Base-by-base conservation (phyloP, 805 yeast species). In the Yamadazyma tumulicola region DNA sequence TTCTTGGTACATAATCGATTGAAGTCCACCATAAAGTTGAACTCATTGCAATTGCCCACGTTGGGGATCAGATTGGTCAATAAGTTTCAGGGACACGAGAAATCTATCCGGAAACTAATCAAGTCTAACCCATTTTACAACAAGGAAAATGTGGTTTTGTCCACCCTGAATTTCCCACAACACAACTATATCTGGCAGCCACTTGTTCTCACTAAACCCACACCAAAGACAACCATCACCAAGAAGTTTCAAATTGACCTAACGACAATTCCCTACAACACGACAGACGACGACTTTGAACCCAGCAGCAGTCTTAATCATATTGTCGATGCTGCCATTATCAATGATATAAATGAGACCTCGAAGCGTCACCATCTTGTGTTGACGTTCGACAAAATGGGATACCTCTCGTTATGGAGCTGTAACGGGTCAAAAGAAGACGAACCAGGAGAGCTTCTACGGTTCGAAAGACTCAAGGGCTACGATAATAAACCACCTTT, bases 81-180 rank as follows among this genome's bases (percentile, higher is more conserved):
- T 42, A 79, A 82, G 45, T 75, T 81, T 35, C 86, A 94, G 1
- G 97, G 97, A 1, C 96, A 88, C 52, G 74, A 77, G 36, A 88
- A 88, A 51, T 85, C 96, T 0, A 79, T 89, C 15, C 77, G 75
- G 45, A 71, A 68, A 31, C 55, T 89, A 3, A 62, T 76, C 12
- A 75, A 88, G 47, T 82, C 95, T 1, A 62, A 77, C 18, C 52
- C 64, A 2, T 45, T 54, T 19, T 39, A 43, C 8, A 35, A 31
- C 3, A 47, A 46, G 11, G 52, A 50, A 16, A 55, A 61, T 29
- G 41, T 64, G 2, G 35, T 66, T 25, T 45, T 67, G 10, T 66
- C 71, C 9, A 51, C 60, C 15, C 65, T 61, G 58, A 58, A 59
- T 35, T 67, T 63, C 36, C 55, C 66, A 2, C 47, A 51, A 27